Base-by-base conservation (phyloP, 2,329 filamentous ascomycete genomes). In the Ceratocystiopsis brevicomis region DNA sequence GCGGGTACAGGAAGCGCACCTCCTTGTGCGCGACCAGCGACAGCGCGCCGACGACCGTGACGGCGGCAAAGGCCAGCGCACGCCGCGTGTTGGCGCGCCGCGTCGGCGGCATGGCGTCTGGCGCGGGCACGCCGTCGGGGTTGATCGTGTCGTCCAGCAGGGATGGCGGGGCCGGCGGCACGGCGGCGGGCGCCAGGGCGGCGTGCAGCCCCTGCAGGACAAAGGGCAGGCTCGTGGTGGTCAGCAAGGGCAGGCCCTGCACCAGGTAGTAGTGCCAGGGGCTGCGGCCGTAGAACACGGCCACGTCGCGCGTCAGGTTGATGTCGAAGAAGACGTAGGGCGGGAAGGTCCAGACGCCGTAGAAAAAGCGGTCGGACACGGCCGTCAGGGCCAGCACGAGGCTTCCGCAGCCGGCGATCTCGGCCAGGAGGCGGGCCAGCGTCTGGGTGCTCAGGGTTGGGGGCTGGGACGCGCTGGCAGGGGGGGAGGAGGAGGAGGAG, bases 11-110 rank as follows among this genome's bases (percentile, higher is more conserved):
- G 64, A 98, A 98, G 54, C 90, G 84, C 52, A 94, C 83, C 67
- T 98, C 90, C 59, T 98, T 98, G 63, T 98, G 90, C 1, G 85
- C 77, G 51, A 96, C 82, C 39, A 82, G 56, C 1, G 84, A 93
- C 33, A 96, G 69, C 2, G 66, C 59, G 1, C 62, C 56, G 11
- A 81, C 61, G 45, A 78, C 81, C 30, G 73, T 59, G 44, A 78
- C 49, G 37, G 79, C 67, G 9, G 73, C 65, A 30, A 67, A 65
- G 11, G 75, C 66, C 10, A 87, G 61, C 34, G 69, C 67, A 44
- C 66, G 67, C 42, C 66, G 62, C 13, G 70, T 62, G 44, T 64
- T 65, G 37, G 57, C 54, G 48, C 61, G 56, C 49, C 11, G 54
- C 50, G 48, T 55, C 59, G 57, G 43, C 33, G 33, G 13, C 10